Percentiles rank a stretch among this genome's conserved stretches.
Conservation (phyloP, 1,284 basidiomycete species). For the Austroboletus novae-zelandiae region DNA sequence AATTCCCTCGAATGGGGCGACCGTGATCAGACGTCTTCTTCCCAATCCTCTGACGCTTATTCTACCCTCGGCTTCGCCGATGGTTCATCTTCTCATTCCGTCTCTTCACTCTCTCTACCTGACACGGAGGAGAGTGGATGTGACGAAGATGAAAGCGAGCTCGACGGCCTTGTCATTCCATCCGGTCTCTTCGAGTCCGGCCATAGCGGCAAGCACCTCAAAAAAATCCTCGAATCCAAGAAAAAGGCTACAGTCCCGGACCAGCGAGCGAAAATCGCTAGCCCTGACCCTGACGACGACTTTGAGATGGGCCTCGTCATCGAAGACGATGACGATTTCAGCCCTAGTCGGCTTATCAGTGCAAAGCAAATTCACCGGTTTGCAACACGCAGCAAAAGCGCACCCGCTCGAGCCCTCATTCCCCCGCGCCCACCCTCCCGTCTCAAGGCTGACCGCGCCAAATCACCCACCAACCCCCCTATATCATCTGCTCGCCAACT, state of each 20-base stretch:
- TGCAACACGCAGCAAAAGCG: conserved; percentile 53
- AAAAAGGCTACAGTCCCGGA: conserved; percentile 55
- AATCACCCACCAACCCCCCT: conserved; percentile 67
- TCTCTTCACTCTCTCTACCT: conserved; percentile 60
- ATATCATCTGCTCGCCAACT: conserved; percentile 62
- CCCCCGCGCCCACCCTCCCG: conserved; percentile 59
- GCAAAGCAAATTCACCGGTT: conserved; percentile 48
- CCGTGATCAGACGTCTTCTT: conserved; percentile 75
- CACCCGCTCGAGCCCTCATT: conserved; percentile 50
- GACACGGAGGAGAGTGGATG: conserved; percentile 70
- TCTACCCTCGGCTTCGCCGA: conserved; percentile 73
- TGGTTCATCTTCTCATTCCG: conserved; percentile 67
- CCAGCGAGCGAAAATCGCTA: conserved; percentile 50
- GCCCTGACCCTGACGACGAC: conserved; percentile 71
- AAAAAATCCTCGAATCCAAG: conserved; percentile 72
- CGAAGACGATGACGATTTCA: conserved; percentile 76
- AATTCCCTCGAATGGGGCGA: conserved; percentile 81
- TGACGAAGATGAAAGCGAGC: conserved; percentile 65
- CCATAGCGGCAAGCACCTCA: conserved; percentile 61
- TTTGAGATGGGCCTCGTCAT: conserved; percentile 80
- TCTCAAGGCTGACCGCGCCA: conserved; percentile 57
- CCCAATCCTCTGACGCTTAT: conserved; percentile 79
- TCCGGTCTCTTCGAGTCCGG: conserved; percentile 69
- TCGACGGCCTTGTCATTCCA: conserved; percentile 79
- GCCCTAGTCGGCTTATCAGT: conserved; percentile 65